Base-by-base conservation (phyloP, 192 early-diverging fungal genomes). In the Irineochytrium annulatum region DNA sequence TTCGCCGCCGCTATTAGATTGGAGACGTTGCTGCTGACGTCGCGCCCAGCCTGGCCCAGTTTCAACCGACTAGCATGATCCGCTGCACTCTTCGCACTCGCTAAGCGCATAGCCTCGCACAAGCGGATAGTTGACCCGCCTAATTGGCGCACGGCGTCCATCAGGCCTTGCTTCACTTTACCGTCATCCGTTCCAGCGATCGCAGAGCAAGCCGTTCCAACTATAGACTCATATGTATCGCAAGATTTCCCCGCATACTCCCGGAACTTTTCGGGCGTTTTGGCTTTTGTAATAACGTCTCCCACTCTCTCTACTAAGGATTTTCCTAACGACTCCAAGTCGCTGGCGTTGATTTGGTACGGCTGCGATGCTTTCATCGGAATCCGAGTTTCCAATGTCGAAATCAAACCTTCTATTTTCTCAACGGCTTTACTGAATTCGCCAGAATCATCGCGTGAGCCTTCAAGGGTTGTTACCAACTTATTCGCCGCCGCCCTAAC, bases 391-490 rank as follows among this genome's bases (percentile, higher is more conserved):
- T 77, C 66, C 31, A 75, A 27, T 13, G 30, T 14, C 0, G 45
- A 57, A 27, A 70, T 52, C 3, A 57, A 20, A 3, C 27, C 41
- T 39, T 79, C 72, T 20, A 79, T 79, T 13, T 6, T 19, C 44
- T 79, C 70, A 3, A 69, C 34, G 11, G 72, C 73, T 35, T 75
- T 79, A 1, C 48, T 33, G 31, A 74, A 78, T 56, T 79, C 77
- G n/a, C 73, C 76, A 16, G 71, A 63, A 32, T 79, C 70, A 39
- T 74, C 78, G 29, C 67, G 62, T 2, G 73, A 75, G 26, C 71
- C 78, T 70, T 81, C 79, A 16, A 81, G 34, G 16, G 69, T 59
- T 0, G 70, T 60, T 14, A 78, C 62, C n/a, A 81, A 49, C 34
- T 78, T 75, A 3, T 29, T 55, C 8, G 79, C 61, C n/a, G 56